A percentile compares a stretch with the other conserved stretches of the same genome.
Conservation (phyloP, 1,284 basidiomycete genomes). For the Pterulicium gracile region DNA sequence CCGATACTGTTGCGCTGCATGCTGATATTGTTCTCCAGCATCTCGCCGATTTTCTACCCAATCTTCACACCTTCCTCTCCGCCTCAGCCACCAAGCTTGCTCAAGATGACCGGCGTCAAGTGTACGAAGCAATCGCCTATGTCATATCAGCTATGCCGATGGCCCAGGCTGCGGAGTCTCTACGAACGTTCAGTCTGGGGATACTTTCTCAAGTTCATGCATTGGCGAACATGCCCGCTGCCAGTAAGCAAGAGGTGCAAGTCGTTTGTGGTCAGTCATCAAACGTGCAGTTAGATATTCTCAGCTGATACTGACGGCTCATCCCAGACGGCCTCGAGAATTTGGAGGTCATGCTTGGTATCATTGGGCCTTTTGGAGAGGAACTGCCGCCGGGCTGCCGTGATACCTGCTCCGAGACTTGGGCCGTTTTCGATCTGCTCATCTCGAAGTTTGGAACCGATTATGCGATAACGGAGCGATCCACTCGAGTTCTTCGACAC, state of each 20-base stretch:
- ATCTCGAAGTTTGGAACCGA: conserved; percentile 73
- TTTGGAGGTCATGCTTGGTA: conserved; percentile 77
- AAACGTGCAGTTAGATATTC: conserved; percentile 7
- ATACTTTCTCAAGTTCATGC: conserved; percentile 64
- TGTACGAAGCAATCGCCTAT: conserved; percentile 92
- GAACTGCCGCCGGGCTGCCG: conserved; percentile 74
- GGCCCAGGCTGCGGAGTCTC: conserved; percentile 73
- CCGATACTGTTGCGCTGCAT: conserved; percentile 1
- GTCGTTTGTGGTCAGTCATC: conserved; percentile 47
- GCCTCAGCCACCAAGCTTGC: conserved; percentile 68
- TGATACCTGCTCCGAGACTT: conserved; percentile 72
- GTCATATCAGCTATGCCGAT: conserved; percentile 91
- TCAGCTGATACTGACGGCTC: conserved; percentile 12
- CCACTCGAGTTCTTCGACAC: conserved; percentile 79
- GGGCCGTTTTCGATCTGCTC: conserved; percentile 76
- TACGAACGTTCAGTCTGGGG: conserved; percentile 77
- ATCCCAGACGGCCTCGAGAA: conserved; percentile 74
- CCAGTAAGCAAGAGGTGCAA: conserved; percentile 55
- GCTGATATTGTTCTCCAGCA: conserved; percentile 38
- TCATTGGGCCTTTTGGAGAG: conserved; percentile 73
- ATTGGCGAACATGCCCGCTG: conserved; percentile 35
- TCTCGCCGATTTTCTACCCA: conserved; percentile 84
- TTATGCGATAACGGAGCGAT: conserved; percentile 75
- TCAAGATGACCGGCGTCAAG: conserved; percentile 83
- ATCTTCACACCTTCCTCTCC: conserved; percentile 82